These are phyloP conservation scores for Epithele typhae DNA, from an alignment of 768 basidiomycete species.

Conservation along the genomic window DNA sequence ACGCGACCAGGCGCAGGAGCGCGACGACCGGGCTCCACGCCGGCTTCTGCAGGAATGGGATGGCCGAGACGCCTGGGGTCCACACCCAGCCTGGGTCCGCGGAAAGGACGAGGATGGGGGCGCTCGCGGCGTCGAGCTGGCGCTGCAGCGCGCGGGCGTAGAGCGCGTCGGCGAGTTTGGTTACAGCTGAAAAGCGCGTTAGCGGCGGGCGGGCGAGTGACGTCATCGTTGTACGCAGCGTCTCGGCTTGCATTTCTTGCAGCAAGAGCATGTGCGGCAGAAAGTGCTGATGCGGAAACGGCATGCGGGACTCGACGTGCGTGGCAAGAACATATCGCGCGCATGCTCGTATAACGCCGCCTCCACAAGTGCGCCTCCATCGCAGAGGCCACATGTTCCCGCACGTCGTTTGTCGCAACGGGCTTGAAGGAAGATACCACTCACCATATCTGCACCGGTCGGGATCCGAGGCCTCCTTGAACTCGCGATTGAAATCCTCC, in stretches of 20 bases:
- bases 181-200: too few species aligned
- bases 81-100: slow-evolving; percentile 28
- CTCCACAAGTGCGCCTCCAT: too few species aligned
- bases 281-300: too few species aligned
- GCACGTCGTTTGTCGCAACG: too few species aligned
- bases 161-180: slow-evolving; percentile 18
- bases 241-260: too few species aligned
- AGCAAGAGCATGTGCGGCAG: too few species aligned
- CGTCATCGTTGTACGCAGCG: too few species aligned
- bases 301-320: too few species aligned
- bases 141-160: slow-evolving; percentile 22
- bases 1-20: background rate
- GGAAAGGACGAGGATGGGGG: slow-evolving; percentile 30
- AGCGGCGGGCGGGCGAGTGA: too few species aligned
- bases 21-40: background rate
- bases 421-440: background rate
- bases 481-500: background rate
- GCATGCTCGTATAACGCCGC: too few species aligned
- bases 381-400: too few species aligned
- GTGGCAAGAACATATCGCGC: too few species aligned
- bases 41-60: slow-evolving; percentile 24
- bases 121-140: slow-evolving; percentile 22
- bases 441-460: background rate
- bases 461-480: background rate
- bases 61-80: slow-evolving; percentile 3